Evolutionary conservation across 495 filamentous ascomycete species (phyloP).

Genomic region (Chlorociboria aeruginascens): DNA sequence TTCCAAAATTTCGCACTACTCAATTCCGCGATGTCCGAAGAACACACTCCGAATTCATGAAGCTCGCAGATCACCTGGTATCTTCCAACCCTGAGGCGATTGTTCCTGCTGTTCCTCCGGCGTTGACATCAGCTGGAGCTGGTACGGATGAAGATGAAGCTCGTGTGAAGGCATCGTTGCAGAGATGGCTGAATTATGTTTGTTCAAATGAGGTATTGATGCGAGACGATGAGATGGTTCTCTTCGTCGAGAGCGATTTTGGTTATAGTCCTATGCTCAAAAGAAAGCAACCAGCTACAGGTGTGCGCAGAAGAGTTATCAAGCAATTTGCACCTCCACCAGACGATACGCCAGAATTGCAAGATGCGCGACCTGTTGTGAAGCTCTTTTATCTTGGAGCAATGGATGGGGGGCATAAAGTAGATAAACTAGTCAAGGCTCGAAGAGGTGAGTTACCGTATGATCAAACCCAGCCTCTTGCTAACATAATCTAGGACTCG

Average conservation of each 20-base stretch:
- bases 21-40: conserved; percentile 96
- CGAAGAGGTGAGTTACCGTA: conserved; percentile 57
- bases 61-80: conserved; percentile 87
- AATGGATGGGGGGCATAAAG: conserved; percentile 92
- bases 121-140: conserved; percentile 83
- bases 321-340: conserved; percentile 98
- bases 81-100: conserved; percentile 92
- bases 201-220: conserved; percentile 87
- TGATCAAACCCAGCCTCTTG: not conserved
- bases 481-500: conserved; percentile 50
- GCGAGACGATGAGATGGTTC: conserved; percentile 88
- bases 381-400: conserved; percentile 93
- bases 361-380: conserved; percentile 76
- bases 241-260: conserved; percentile 97
- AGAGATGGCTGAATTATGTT: conserved; percentile 89
- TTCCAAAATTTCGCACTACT: conserved; percentile 92
- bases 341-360: conserved; percentile 91
- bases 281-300: conserved; percentile 94
- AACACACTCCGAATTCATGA: conserved; percentile 89
- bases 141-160: conserved; percentile 95
- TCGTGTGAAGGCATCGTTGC: conserved; percentile 76
- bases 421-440: conserved; percentile 86
- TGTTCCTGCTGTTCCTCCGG: conserved; percentile 91
- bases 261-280: conserved; percentile 93
- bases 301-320: conserved; percentile 83